Conservation (phyloP, 495 filamentous ascomycete genomes). For the Penicillium dipodomyicola region DNA sequence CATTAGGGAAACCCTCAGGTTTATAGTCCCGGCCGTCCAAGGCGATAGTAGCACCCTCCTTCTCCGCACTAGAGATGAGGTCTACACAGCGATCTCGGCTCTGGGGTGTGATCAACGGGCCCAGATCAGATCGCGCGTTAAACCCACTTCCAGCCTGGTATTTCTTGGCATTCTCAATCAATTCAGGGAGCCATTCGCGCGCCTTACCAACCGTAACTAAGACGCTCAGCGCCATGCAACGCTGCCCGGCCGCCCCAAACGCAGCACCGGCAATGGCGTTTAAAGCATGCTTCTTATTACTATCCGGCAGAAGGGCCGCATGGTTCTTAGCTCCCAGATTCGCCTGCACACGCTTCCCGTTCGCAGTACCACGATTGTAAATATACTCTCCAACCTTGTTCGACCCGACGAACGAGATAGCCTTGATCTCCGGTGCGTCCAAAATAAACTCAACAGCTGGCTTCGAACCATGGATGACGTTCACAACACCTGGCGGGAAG, state of each 20-base stretch:
- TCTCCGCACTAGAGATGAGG: constrained; percentile 83
- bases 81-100: constrained; percentile 85
- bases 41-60: constrained; percentile 90
- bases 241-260: constrained; percentile 96
- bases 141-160: constrained; percentile 86
- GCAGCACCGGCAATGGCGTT: constrained; percentile 95
- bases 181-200: constrained; percentile 83
- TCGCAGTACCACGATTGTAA: constrained; percentile 83
- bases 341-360: constrained; percentile 89
- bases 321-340: constrained; percentile 99
- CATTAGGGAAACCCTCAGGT: constrained; percentile 89
- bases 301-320: constrained; percentile 89
- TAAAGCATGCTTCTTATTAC: constrained; percentile 95
- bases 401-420: constrained; percentile 91
- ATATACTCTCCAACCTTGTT: constrained; percentile 98
- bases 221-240: constrained; percentile 96
- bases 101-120: constrained; percentile 91
- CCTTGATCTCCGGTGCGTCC: constrained; percentile 93
- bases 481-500: constrained; percentile 90
- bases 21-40: constrained; percentile 86
- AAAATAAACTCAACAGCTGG: constrained; percentile 95
- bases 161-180: constrained; percentile 83
- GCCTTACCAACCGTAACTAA: constrained; percentile 95
- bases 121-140: constrained; percentile 87
- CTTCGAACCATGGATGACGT: constrained; percentile 87